Evolutionary conservation across 1,139 yeast genomes (phyloP).

Genomic region (Starmera stellimalicola): DNA sequence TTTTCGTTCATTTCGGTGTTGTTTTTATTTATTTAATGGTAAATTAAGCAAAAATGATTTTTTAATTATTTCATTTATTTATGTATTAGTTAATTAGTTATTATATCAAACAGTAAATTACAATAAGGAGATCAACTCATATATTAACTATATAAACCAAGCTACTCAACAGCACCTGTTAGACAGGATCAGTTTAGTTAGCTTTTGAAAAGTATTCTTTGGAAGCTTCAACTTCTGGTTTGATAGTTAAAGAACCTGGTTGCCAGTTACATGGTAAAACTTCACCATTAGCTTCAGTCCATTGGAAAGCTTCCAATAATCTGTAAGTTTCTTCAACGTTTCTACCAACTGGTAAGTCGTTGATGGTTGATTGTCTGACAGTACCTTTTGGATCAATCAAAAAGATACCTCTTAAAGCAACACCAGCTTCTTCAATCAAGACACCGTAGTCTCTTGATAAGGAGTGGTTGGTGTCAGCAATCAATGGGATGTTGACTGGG

Average conservation of each 20-base stretch:
- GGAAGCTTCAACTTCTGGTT: constrained; percentile 74
- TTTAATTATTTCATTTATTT: no score
- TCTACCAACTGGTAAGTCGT: constrained; percentile 98
- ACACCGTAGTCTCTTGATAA: constrained; percentile 96
- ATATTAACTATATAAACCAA: neutral
- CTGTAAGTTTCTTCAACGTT: constrained; percentile 95
- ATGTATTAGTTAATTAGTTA: no score
- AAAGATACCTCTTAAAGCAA: constrained; percentile 96
- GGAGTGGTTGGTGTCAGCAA: constrained; percentile 95
- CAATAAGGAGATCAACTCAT: no score
- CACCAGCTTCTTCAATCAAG: constrained; percentile 88
- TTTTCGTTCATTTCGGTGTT: no score
- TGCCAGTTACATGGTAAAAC: constrained; percentile 99
- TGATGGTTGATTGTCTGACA: constrained; percentile 93
- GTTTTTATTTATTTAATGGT: no score
- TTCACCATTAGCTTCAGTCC: constrained; percentile 97
- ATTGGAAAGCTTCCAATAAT: constrained; percentile 97
- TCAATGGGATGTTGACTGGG: constrained; percentile 82
- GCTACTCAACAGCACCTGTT: neutral
- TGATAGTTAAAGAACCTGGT: constrained; percentile 92
- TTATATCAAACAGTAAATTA: no score
- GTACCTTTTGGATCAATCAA: constrained; percentile 92
- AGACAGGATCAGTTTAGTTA: constrained; percentile 20
- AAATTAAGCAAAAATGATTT: no score
- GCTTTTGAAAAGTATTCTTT: constrained; percentile 71